Evolutionary conservation across 352 stramenopile genomes (phyloP).

Genomic region (Pythium grandisporangium): DNA sequence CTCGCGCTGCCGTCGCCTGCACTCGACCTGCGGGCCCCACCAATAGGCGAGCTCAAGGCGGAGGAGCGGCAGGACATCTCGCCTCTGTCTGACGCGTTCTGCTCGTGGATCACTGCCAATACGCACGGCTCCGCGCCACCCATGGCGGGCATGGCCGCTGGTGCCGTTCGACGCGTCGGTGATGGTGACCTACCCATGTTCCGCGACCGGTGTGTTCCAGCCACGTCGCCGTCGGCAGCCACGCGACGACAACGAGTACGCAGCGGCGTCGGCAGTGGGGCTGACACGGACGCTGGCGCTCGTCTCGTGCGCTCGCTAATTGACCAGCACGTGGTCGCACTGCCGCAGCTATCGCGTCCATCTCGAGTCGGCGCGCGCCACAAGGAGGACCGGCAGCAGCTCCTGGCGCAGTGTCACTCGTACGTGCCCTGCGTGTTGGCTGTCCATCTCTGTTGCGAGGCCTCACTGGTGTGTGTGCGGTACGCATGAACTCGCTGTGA

Average conservation of each 20-base stretch:
- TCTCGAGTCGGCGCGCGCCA: constrained; percentile 9
- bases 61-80: no score
- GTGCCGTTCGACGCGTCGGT: constrained; percentile 23
- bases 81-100: constrained; percentile 21
- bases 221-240: no score
- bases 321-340: no score
- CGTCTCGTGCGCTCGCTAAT: no score
- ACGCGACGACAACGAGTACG: background rate
- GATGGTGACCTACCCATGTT: constrained; percentile 53
- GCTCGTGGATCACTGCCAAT: constrained; percentile 32
- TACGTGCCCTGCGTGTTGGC: constrained; percentile 18
- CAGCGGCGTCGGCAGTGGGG: no score
- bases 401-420: constrained; percentile 35
- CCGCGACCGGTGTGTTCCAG: constrained; percentile 19
- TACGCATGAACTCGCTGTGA: no score
- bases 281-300: no score
- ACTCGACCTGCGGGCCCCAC: no score
- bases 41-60: background rate
- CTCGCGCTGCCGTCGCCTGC: no score
- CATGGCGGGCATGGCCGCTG: constrained; percentile 31
- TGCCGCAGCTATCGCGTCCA: constrained; percentile 24
- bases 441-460: background rate
- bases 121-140: constrained; percentile 17
- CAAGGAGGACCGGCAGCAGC: constrained; percentile 25
- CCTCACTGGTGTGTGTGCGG: no score